Conservation (phyloP, 345 rosid genomes). For the Psidium guajava region DNA sequence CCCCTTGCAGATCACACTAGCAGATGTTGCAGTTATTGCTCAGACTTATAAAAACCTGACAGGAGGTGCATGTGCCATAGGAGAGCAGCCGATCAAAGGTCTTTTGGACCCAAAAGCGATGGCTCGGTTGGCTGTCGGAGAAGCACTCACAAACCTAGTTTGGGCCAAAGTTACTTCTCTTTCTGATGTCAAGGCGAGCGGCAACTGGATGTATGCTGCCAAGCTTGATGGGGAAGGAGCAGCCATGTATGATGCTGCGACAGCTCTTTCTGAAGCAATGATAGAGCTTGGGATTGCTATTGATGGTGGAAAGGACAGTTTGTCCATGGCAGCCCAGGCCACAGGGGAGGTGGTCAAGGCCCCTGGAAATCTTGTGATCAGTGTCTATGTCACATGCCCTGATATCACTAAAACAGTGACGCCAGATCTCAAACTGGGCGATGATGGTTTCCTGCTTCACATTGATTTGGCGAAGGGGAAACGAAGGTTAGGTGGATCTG, state of each 20-base stretch:
- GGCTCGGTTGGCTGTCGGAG: constrained; percentile 95
- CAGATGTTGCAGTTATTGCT: constrained; percentile 95
- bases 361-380: constrained; percentile 91
- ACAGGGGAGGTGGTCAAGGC: constrained; percentile 82
- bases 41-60: constrained; percentile 67
- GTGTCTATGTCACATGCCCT: constrained; percentile 75
- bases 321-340: constrained; percentile 88
- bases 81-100: constrained; percentile 91
- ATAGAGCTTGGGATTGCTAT: constrained; percentile 90
- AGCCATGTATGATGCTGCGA: constrained; percentile 89
- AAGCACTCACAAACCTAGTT: constrained; percentile 85
- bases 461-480: constrained; percentile 84
- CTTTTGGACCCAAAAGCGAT: constrained; percentile 81
- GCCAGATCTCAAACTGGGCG: constrained; percentile 73
- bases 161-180: constrained; percentile 90
- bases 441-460: constrained; percentile 63
- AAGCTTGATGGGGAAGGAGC: constrained; percentile 96
- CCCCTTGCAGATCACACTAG: constrained; percentile 79
- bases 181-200: constrained; percentile 89
- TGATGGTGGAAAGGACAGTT: constrained; percentile 95
- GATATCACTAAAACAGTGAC: constrained; percentile 89
- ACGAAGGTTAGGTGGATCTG: constrained; percentile 81
- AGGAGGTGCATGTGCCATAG: constrained; percentile 90
- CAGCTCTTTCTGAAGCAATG: constrained; percentile 77
- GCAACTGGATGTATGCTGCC: constrained; percentile 99